Evolutionary conservation across 371 early-diverging fungal species (phyloP).

Genomic region (Enteropsectra breve): DNA sequence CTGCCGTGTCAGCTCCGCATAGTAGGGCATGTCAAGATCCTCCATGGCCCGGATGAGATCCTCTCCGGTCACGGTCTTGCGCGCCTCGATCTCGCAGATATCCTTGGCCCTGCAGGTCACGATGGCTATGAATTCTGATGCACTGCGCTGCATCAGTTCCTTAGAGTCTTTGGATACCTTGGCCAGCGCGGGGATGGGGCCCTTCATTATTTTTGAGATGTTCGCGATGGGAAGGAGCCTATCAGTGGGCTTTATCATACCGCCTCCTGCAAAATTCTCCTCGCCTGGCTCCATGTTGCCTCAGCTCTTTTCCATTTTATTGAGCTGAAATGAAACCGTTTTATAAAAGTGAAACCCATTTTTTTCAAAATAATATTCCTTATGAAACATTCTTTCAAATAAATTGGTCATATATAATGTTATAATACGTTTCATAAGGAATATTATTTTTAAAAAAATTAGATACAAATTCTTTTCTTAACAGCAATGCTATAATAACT

Average conservation of each 20-base stretch:
- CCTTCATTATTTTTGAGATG: slow-evolving; percentile 95
- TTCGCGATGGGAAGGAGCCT: slow-evolving; percentile 83
- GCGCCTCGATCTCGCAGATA: slow-evolving; percentile 66
- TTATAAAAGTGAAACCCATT: background rate
- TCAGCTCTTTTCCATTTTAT: background rate
- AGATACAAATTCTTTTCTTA: background rate
- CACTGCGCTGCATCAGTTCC: slow-evolving; percentile 91
- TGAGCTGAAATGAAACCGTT: slow-evolving; percentile 1
- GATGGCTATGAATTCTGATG: slow-evolving; percentile 95
- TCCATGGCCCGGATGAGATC: slow-evolving; percentile 97
- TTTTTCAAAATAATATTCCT: background rate
- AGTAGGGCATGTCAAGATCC: slow-evolving; percentile 89
- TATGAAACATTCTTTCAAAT: background rate
- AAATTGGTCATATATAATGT: no score
- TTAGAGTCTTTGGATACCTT: slow-evolving; percentile 98
- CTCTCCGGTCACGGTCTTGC: slow-evolving; percentile 97
- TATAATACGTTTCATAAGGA: background rate
- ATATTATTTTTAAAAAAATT: background rate
- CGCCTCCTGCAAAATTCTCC: slow-evolving; percentile 6
- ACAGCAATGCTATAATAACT: no score
- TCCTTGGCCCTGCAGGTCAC: slow-evolving; percentile 76
- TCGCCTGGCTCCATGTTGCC: background rate
- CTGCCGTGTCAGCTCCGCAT: slow-evolving; percentile 79
- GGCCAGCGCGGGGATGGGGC: slow-evolving; percentile 83
- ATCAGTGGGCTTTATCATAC: slow-evolving; percentile 63